Percentiles rank a stretch among this genome's conserved stretches.
These are phyloP conservation scores for Musa balbisiana DNA, from an alignment of 202 grass and related monocot species.

Conservation along the genomic window DNA sequence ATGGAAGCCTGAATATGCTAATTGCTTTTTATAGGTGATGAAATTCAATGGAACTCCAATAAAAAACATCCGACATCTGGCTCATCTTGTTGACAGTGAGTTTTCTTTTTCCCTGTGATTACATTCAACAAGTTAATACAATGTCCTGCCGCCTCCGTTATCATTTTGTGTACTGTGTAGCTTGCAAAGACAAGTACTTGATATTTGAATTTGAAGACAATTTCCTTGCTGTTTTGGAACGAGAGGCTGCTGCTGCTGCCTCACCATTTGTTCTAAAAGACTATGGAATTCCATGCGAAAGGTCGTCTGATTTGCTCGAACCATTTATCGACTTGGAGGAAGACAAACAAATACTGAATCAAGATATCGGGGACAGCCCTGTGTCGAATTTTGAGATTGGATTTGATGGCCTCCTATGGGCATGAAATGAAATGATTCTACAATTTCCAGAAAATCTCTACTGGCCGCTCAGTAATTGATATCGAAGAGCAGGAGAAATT, in stretches of 20 bases:
- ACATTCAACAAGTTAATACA: not conserved
- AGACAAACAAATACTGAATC: conserved; percentile 34
- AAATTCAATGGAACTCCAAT: conserved; percentile 79
- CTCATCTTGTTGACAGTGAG: conserved; percentile 92
- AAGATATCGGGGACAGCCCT: conserved; percentile 72
- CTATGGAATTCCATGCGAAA: conserved; percentile 72
- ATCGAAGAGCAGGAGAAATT: not conserved
- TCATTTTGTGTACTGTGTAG: conserved; percentile 29
- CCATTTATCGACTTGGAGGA: conserved; percentile 46
- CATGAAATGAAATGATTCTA: conserved; percentile 30
- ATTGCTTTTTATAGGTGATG: conserved; percentile 44
- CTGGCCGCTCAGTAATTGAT: not conserved
- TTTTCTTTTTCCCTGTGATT: conserved; percentile 1
- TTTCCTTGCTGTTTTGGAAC: conserved; percentile 77
- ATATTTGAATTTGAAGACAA: conserved; percentile 95
- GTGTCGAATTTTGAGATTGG: conserved; percentile 77
- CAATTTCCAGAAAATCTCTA: not conserved
- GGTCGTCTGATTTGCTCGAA: conserved; percentile 56
- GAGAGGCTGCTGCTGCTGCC: conserved; percentile 44
- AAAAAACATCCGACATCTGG: conserved; percentile 96
- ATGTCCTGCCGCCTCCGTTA: not conserved
- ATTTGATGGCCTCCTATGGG: conserved; percentile 86
- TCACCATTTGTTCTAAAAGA: conserved; percentile 69
- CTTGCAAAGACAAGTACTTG: conserved; percentile 88
- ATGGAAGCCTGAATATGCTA: conserved; percentile 20